Evolutionary conservation across 805 yeast genomes (phyloP), one percentile per base, ranked within the genome.

Genomic region (Lipomyces yamadae): DNA sequence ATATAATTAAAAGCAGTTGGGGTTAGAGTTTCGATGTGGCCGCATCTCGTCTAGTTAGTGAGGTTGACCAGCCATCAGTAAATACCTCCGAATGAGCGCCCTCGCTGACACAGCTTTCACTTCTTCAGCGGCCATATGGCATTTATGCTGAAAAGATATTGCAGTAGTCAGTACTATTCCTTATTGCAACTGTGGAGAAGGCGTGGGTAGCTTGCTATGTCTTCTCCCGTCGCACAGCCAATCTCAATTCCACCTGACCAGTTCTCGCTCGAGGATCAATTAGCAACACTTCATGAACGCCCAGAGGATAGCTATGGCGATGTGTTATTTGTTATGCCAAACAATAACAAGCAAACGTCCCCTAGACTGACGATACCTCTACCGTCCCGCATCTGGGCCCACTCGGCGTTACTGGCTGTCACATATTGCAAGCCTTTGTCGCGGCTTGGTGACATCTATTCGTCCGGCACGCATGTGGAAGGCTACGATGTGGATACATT

Each of bases 311-410:
- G 63, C 56, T 63, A 68, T 53, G 71, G 67, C 42, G 71, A 68
- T 39, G 71, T 68, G 29, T 63, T 68, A 8, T 66, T 68, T 50
- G 24, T 66, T 4, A 68, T 68, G 71, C 71, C 71, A 37, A 45
- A 58, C 32, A 18, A 15, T 13, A 24, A 29, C 35, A 33, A 24
- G 32, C 18, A 29, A 30, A 15, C 63, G 33, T 32, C 66, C 4
- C 29, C 35, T 3, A 39, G n/a, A 48, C 60, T 15, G 24, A 58
- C 70, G 30, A 61, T 60, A 15, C 64, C 66, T 30, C 67, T 68
- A 18, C 71, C 71, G 8, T n/a, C 63, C n/a, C 24, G 57, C 29
- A 24, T 68, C 15, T 66, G 71, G 71, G 70, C 70, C 13, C 71
- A 68, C 37, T 62, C 70, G 7, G 63, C 70, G 13, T 45, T 68